phyloP scores from a whole-genome alignment of 1,284 basidiomycete species.

The Schizophyllum amplum region DNA sequence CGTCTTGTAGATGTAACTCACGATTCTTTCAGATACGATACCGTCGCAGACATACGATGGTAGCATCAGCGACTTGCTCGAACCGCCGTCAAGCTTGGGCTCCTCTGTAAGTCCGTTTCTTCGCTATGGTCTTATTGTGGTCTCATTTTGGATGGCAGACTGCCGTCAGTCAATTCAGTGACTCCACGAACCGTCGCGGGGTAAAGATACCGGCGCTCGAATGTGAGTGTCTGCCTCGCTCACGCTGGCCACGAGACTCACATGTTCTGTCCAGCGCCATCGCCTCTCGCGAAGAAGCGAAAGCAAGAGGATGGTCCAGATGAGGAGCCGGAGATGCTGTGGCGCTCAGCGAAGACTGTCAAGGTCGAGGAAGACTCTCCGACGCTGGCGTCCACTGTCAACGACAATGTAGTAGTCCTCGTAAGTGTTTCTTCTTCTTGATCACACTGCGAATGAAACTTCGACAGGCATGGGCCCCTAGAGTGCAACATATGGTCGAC shows the following conservation, averaged over 20 bases:
- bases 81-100: neutral
- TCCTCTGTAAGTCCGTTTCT: neutral
- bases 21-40: neutral
- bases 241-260: neutral
- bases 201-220: neutral
- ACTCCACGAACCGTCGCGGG: neutral
- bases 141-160: neutral
- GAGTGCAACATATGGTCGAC: neutral
- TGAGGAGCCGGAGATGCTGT: neutral
- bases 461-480: neutral
- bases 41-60: neutral
- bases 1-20: neutral
- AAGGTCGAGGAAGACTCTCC: neutral
- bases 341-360: neutral
- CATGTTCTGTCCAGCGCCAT: neutral
- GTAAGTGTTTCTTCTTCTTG: neutral
- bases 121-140: neutral
- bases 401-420: neutral
- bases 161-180: neutral
- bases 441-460: neutral
- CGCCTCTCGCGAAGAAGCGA: neutral
- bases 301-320: neutral
- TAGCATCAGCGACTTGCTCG: neutral
- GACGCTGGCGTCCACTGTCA: neutral
- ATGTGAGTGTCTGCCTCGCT: neutral